Conservation (phyloP, 1,139 yeast species). For the Geotrichum candidum region DNA sequence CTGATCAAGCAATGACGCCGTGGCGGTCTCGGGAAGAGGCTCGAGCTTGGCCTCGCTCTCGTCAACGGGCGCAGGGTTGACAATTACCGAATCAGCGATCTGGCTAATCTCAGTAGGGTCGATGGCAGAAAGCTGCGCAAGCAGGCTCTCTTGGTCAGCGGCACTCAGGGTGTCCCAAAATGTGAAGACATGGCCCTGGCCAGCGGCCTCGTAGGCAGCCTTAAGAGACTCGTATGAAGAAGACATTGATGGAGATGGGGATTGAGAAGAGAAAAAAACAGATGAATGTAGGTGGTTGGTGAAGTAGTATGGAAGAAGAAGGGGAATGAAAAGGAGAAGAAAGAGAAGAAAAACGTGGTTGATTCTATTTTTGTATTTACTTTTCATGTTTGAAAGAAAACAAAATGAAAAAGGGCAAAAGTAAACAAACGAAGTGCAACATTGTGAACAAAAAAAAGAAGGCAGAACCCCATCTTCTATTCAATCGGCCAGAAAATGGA, state of each 20-base stretch:
- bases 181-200: conserved; percentile 40
- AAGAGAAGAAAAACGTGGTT: not conserved
- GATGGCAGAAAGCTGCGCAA: conserved; percentile 33
- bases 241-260: not conserved
- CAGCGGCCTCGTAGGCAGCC: conserved; percentile 32
- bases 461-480: not conserved
- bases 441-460: not conserved
- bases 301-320: not conserved
- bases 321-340: not conserved
- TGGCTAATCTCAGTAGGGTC: conserved; percentile 34
- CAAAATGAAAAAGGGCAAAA: not conserved
- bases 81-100: conserved; percentile 29
- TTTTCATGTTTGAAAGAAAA: not conserved
- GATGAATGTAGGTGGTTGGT: not conserved
- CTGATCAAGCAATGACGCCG: conserved; percentile 34
- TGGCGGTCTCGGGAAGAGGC: conserved; percentile 35
- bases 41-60: conserved; percentile 21
- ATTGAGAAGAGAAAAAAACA: not conserved
- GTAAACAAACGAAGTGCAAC: not conserved
- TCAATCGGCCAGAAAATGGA: not conserved
- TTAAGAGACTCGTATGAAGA: conserved; percentile 19
- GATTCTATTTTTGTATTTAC: not conserved
- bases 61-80: conserved; percentile 9
- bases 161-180: conserved; percentile 34
- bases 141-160: conserved; percentile 28